Conservation (phyloP, 2,329 filamentous ascomycete genomes). For the Fusarium guadeloupense region DNA sequence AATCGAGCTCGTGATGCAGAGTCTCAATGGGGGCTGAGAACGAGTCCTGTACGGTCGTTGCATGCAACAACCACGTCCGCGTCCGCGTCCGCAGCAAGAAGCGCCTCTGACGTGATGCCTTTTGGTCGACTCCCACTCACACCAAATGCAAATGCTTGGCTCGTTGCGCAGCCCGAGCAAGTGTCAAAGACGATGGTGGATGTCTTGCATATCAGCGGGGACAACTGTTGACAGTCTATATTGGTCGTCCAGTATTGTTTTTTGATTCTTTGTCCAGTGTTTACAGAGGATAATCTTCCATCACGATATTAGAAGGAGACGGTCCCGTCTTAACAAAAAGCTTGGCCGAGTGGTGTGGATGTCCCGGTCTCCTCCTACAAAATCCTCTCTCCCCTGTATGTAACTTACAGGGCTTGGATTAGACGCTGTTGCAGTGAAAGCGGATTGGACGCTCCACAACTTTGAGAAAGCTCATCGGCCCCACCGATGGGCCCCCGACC, state of each 20-base stretch:
- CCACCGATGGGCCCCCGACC: conserved; percentile 34
- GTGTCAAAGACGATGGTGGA: neutral
- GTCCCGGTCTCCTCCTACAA: neutral
- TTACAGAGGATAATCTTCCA: neutral
- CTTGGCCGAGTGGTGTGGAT: conserved; percentile 30
- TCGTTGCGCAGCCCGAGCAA: neutral
- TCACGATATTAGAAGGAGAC: neutral
- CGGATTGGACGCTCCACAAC: conserved; percentile 44
- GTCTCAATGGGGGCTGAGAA: conserved; percentile 28
- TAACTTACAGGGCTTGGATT: conserved; percentile 39
- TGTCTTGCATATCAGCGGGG: neutral
- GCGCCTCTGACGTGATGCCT: conserved; percentile 34
- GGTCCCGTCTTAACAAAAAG: neutral
- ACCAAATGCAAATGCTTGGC: conserved; percentile 1
- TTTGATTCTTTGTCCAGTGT: no score
- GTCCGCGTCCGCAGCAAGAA: conserved; percentile 26
- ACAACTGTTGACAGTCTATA: no score
- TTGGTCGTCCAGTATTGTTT: no score
- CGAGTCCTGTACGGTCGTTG: conserved; percentile 9
- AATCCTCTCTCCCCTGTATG: conserved; percentile 11
- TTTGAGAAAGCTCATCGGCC: conserved; percentile 39
- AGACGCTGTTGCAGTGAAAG: conserved; percentile 42
- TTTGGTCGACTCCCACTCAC: conserved; percentile 4
- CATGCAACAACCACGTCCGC: conserved; percentile 17
- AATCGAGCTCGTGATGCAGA: conserved; percentile 30